Evolutionary conservation across 306 rosid genomes (phyloP).

Genomic region (Vicia sativa): DNA sequence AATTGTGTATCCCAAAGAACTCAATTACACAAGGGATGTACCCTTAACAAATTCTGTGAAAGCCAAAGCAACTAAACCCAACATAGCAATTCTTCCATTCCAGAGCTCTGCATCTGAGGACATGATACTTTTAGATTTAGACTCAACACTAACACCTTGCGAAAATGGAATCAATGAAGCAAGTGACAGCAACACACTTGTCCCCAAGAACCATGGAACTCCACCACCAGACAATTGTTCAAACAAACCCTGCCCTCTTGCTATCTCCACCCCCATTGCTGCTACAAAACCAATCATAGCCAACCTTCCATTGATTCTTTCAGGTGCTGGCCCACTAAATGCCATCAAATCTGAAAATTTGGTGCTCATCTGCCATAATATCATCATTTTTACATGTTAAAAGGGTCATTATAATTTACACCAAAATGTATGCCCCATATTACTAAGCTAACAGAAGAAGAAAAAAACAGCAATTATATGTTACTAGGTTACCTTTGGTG

Average conservation of each 20-base stretch:
- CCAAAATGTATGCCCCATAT: neutral
- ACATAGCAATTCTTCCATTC: too few relatives aligned
- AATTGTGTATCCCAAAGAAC: neutral
- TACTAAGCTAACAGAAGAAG: neutral
- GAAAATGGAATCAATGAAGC: too few relatives aligned
- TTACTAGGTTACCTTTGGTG: slow-evolving; percentile 8
- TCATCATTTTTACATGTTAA: neutral
- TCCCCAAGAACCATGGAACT: slow-evolving; percentile 63
- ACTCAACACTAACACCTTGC: too few relatives aligned
- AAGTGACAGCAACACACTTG: slow-evolving; percentile 38
- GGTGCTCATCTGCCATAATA: slow-evolving; percentile 51
- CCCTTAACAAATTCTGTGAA: too few relatives aligned
- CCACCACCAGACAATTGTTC: slow-evolving; percentile 74
- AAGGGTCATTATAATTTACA: neutral
- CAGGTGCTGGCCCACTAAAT: slow-evolving; percentile 85
- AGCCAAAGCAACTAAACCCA: too few relatives aligned
- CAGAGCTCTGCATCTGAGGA: too few relatives aligned
- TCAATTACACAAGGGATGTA: too few relatives aligned
- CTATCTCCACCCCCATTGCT: slow-evolving; percentile 65
- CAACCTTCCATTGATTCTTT: slow-evolving; percentile 86
- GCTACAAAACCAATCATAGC: slow-evolving; percentile 89
- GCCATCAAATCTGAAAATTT: slow-evolving; percentile 68
- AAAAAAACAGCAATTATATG: neutral
- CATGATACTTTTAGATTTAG: too few relatives aligned
- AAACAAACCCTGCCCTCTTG: slow-evolving; percentile 67